Evolutionary conservation across 495 filamentous ascomycete genomes (phyloP), one percentile per base, ranked within the genome.

Genomic region (Aspergillus coremiiformis): DNA sequence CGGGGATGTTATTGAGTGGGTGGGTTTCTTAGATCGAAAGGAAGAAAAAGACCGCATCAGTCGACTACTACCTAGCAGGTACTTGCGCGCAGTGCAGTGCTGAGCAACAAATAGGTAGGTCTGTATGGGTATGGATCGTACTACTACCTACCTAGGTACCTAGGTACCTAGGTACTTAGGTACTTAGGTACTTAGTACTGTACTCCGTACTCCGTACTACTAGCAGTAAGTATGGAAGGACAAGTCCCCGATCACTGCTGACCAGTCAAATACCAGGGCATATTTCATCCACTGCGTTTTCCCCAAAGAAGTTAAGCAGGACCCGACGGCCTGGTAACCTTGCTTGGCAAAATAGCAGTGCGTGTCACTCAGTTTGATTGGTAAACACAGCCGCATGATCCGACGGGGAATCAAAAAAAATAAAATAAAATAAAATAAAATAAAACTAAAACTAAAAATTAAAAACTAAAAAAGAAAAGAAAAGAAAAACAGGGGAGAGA

Each of bases 251-350:
- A 54, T 56, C 50, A 54, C 27, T 52, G 42, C 49, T 43, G 47
- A 32, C 44, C 29, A 33, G 49, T 45, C 46, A 47, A 59, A 52
- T 53, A 59, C 20, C 52, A 55, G 35, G 51, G 39, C 51, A 54
- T 53, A 50, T 51, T 49, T 47, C 47, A 20, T 44, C 32, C 42
- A 44, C 42, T 42, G 17, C 35, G 23, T 39, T 17, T 42, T 1
- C 37, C 50, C 60, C 32, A 55, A 61, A 62, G 22, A 44, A 59
- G 65, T 44, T 57, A 63, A 65, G 64, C 49, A 53, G 48, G 64
- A 55, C 65, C 65, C 65, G 65, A 63, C 65, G 65, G 62, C 63
- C 55, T 63, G 64, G 65, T 63, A 62, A 55, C 52, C 59, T 59
- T 53, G 56, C 59, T 67, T 65, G 62, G 62, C 64, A 52, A 64